These are phyloP conservation scores for Ophiocordyceps camponoti-saundersi DNA, from an alignment of 2,329 filamentous ascomycete genomes.

Conservation along the genomic window DNA sequence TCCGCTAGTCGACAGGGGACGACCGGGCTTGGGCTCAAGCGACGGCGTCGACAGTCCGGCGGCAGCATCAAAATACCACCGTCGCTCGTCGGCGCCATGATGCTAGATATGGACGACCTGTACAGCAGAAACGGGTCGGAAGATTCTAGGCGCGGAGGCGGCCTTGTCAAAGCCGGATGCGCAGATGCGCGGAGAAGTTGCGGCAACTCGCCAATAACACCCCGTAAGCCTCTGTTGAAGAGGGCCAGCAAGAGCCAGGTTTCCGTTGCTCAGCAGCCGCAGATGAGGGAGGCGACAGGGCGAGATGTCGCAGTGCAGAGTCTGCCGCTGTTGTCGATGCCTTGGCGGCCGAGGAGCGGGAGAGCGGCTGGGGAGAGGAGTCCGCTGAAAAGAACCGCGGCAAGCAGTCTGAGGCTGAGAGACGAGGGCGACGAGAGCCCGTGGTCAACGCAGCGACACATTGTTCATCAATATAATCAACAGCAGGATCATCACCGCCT, in stretches of 20 bases:
- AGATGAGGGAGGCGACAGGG: neutral
- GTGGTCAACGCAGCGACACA: neutral
- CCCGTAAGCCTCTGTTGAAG: constrained; percentile 24
- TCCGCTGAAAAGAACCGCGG: neutral
- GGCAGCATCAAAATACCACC: constrained; percentile 26
- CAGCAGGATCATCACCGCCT: neutral
- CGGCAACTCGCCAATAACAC: constrained; percentile 8
- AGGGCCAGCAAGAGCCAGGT: constrained; percentile 21
- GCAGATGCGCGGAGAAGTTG: constrained; percentile 9
- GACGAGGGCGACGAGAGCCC: neutral
- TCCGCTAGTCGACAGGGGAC: constrained; percentile 7
- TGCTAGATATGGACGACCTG: constrained; percentile 20
- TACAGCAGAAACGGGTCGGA: too few species aligned
- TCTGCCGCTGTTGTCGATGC: constrained; percentile 1
- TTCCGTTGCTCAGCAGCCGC: constrained; percentile 10
- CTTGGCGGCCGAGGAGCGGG: neutral
- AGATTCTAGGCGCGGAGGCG: neutral
- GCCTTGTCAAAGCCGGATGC: neutral
- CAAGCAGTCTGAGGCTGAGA: neutral
- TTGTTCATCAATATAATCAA: neutral
- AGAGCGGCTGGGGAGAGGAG: neutral
- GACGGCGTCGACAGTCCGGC: constrained; percentile 30
- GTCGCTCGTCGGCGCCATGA: constrained; percentile 12
- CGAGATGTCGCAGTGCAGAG: neutral
- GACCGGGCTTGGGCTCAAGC: constrained; percentile 14